phyloP scores from a whole-genome alignment of 208 protist genomes.

The Angomonas deanei region DNA sequence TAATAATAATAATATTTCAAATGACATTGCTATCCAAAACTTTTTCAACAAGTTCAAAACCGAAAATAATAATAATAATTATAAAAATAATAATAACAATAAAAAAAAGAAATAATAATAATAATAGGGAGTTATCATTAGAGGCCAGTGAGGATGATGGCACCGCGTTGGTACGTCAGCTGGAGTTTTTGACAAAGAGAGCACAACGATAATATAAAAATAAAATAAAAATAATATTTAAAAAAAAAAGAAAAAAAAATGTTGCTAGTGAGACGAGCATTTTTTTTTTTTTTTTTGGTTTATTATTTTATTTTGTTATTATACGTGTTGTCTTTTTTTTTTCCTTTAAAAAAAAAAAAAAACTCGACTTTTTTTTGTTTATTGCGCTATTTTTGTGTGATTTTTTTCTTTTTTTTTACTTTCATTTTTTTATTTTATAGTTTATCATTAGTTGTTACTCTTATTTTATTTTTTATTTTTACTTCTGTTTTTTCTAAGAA shows the following conservation, averaged over 20 bases:
- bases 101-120: not conserved
- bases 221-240: not conserved
- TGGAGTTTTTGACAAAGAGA: not conserved
- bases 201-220: not conserved
- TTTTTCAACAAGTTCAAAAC: too few species aligned
- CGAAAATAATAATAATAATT: slow-evolving; percentile 1
- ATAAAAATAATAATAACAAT: not conserved
- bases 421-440: slow-evolving; percentile 8
- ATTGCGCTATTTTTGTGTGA: not conserved
- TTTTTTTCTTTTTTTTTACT: slow-evolving; percentile 8
- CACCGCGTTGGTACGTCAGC: not conserved
- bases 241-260: not conserved
- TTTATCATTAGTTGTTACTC: slow-evolving; percentile 8
- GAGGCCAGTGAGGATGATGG: not conserved
- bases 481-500: not conserved
- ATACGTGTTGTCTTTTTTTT: too few species aligned
- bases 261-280: too few species aligned
- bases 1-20: slow-evolving; percentile 3
- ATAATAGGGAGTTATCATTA: not conserved
- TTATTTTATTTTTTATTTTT: slow-evolving; percentile 12
- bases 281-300: too few species aligned
- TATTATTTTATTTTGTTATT: too few species aligned
- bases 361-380: not conserved
- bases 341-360: not conserved
- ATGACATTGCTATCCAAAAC: not conserved